phyloP scores from a whole-genome alignment of 306 rosid genomes.

The Alnus rubra region DNA sequence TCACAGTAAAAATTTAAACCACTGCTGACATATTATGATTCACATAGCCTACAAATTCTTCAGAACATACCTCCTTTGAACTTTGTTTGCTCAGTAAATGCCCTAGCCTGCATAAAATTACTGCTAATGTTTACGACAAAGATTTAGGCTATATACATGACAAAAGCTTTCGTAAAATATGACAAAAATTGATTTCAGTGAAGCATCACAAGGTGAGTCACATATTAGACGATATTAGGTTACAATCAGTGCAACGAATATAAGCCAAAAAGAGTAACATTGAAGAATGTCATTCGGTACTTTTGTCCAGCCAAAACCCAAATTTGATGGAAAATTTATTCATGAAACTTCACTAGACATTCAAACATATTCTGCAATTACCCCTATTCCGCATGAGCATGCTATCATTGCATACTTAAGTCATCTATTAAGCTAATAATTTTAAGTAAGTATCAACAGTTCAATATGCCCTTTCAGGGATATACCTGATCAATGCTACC shows the following conservation, averaged over 20 bases:
- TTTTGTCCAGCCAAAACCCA: not conserved
- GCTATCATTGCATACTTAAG: not conserved
- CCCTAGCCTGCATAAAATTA: slow-evolving; percentile 55
- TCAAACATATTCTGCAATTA: not conserved
- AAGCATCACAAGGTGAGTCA: not conserved
- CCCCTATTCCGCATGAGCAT: not conserved
- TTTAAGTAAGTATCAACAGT: not conserved
- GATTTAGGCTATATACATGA: slow-evolving; percentile 3
- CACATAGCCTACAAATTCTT: slow-evolving; percentile 10
- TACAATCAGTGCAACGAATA: not conserved
- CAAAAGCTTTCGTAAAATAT: not conserved
- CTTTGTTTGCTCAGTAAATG: slow-evolving; percentile 72
- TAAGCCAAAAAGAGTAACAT: not conserved
- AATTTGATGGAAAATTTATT: not conserved
- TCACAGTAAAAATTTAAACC: not conserved
- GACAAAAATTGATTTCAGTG: not conserved
- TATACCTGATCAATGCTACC: slow-evolving; percentile 81
- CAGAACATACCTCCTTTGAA: slow-evolving; percentile 78
- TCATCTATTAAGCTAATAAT: slow-evolving; percentile 1
- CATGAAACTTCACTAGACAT: not conserved
- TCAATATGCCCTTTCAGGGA: not conserved
- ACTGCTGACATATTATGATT: not conserved
- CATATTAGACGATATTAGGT: not conserved
- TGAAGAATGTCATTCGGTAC: not conserved
- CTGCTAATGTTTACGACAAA: slow-evolving; percentile 21